A percentile compares a stretch with the other conserved stretches of the same genome.
These are phyloP conservation scores for Andalucia godoyi DNA, from an alignment of 78 protist genomes.

Conservation along the genomic window DNA sequence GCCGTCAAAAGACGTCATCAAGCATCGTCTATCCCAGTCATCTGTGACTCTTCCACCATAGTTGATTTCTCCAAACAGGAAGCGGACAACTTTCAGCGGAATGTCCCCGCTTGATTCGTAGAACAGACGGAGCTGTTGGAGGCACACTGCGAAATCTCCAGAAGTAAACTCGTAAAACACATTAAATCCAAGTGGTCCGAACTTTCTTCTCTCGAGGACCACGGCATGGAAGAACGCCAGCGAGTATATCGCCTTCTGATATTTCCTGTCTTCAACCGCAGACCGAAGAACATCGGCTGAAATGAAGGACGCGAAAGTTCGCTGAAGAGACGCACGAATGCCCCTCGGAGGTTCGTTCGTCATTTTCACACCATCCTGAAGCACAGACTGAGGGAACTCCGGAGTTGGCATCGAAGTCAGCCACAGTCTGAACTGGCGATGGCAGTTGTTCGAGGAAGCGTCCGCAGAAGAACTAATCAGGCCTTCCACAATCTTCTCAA, in stretches of 20 bases:
- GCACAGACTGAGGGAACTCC: constrained; percentile 71
- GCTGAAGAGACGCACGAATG: constrained; percentile 45
- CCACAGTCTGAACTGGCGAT: constrained; percentile 77
- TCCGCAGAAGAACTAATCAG: neutral
- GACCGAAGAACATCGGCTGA: constrained; percentile 8
- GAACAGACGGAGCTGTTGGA: constrained; percentile 13
- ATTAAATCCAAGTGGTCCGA: constrained; percentile 75
- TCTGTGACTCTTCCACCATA: constrained; percentile 93
- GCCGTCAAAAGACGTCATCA: constrained; percentile 27
- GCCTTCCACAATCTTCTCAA: constrained; percentile 35
- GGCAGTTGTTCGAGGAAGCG: constrained; percentile 24
- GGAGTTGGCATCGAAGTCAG: constrained; percentile 74
- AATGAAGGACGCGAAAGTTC: constrained; percentile 24
- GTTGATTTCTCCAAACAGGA: constrained; percentile 62
- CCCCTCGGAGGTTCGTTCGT: constrained; percentile 78
- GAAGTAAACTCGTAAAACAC: constrained; percentile 64
- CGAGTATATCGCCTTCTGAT: constrained; percentile 34
- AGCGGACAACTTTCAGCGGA: constrained; percentile 55
- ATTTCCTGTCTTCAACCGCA: constrained; percentile 15
- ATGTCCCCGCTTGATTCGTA: constrained; percentile 41
- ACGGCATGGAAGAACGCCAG: constrained; percentile 62
- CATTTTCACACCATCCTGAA: constrained; percentile 75
- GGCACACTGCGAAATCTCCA: constrained; percentile 46
- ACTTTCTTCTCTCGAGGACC: constrained; percentile 62
- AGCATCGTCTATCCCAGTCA: constrained; percentile 69